Evolutionary conservation across 805 yeast species (phyloP), one percentile per base, ranked within the genome.

Genomic region (Spathaspora sp.): DNA sequence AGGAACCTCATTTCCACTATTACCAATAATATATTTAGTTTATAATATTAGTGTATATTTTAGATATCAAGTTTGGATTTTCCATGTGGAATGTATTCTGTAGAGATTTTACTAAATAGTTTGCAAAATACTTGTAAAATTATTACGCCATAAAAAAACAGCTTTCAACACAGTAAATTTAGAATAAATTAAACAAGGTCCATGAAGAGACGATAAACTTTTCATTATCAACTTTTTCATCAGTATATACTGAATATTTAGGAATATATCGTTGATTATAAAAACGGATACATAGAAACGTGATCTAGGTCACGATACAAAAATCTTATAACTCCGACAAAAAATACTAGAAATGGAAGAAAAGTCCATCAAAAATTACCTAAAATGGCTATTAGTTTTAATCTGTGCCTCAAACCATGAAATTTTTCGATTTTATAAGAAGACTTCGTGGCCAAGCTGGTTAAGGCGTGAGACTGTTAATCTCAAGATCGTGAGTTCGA

Each of bases 401-500:
- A 6, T 14, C 18, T 3, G 11, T 16, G 9, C 3, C 8, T 5
- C 12, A 14, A 23, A n/a, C 16, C 12, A 23, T 23, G 18, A 42
- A 42, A 20, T 12, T 12, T 23, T 9, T 14, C 17, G 7, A 23
- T 6, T 23, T 3, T 10, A 14, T 11, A n/a, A 31, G 26, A 45
- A 35, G 49, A 47, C 49, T 47, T 47, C 49, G 49, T 47, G 49
- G 49, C 49, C 49, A 47, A 47, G 49, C 23, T 47, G 49, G 49
- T 38, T 47, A 47, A 47, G 49, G 49, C 49, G 49, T 47, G 45
- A 39, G 49, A 47, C 49, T 47, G 49, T 47, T 47, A 47, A 47
- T 47, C 49, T 39, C 45, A 47, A 47, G 49, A 47, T 47, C 47
- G 47, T 45, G 47, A 45, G 47, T 45, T 45, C 47, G 47, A 45